Evolutionary conservation across 257 asterid genomes (phyloP).

Genomic region (Verbena officinalis): DNA sequence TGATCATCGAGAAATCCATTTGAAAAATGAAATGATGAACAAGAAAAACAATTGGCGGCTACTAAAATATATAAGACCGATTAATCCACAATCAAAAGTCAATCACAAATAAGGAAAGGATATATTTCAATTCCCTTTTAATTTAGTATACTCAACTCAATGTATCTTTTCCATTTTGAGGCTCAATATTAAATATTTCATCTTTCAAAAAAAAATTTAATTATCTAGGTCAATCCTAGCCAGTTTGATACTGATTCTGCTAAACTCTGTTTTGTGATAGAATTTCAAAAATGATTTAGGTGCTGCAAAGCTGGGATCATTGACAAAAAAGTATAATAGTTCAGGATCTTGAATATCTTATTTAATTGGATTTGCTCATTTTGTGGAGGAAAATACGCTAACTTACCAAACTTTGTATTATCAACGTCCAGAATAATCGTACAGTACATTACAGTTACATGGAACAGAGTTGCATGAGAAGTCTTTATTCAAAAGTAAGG

Average conservation of each 20-base stretch:
- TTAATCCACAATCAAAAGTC: neutral
- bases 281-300: conserved; percentile 6
- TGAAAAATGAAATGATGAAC: neutral
- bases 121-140: neutral
- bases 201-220: neutral
- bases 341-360: neutral
- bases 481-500: too few species aligned
- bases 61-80: neutral
- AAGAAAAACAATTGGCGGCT: neutral
- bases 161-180: neutral
- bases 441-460: too few species aligned
- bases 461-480: too few species aligned
- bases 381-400: neutral
- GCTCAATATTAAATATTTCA: neutral
- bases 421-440: too few species aligned
- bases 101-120: too few species aligned
- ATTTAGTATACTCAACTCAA: neutral
- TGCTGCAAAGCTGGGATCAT: neutral
- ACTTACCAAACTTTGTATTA: neutral
- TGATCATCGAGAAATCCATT: conserved; percentile 8
- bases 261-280: neutral
- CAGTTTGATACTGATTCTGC: too few species aligned
- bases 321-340: neutral
- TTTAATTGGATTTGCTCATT: neutral
- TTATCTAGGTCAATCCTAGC: too few species aligned